Conservation (phyloP, 768 basidiomycete genomes). For the Pleurotus tuber-regium region DNA sequence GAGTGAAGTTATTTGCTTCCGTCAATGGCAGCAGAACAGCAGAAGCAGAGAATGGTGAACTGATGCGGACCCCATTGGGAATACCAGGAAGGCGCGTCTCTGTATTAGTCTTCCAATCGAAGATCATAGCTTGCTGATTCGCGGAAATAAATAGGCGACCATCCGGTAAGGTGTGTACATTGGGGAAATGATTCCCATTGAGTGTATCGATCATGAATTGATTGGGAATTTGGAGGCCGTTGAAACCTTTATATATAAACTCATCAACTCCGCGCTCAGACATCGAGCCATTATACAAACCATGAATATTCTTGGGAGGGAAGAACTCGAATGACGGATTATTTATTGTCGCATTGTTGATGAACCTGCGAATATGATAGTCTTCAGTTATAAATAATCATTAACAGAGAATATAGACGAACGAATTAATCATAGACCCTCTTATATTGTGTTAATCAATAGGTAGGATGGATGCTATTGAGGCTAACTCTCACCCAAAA, state of each 20-base stretch:
- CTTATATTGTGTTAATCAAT: neutral
- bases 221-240: constrained; percentile 18
- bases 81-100: constrained; percentile 39
- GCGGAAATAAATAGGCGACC: constrained; percentile 40
- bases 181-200: constrained; percentile 19
- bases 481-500: constrained; percentile 11
- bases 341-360: constrained; percentile 61
- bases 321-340: constrained; percentile 51
- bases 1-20: constrained; percentile 35
- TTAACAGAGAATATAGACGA: too few species aligned
- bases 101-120: constrained; percentile 35
- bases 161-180: constrained; percentile 35
- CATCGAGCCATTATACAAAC: too few species aligned
- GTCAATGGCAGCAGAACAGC: constrained; percentile 35
- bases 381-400: too few species aligned
- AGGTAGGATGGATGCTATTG: neutral
- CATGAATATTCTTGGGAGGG: constrained; percentile 37
- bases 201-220: constrained; percentile 14
- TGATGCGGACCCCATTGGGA: constrained; percentile 43
- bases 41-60: constrained; percentile 36
- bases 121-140: constrained; percentile 39
- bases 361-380: constrained; percentile 50
- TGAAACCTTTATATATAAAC: constrained; percentile 18
- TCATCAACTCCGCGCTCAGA: too few species aligned
- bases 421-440: constrained; percentile 13